Base-by-base conservation (phyloP, 768 basidiomycete species). In the Solioccasus polychromus region DNA sequence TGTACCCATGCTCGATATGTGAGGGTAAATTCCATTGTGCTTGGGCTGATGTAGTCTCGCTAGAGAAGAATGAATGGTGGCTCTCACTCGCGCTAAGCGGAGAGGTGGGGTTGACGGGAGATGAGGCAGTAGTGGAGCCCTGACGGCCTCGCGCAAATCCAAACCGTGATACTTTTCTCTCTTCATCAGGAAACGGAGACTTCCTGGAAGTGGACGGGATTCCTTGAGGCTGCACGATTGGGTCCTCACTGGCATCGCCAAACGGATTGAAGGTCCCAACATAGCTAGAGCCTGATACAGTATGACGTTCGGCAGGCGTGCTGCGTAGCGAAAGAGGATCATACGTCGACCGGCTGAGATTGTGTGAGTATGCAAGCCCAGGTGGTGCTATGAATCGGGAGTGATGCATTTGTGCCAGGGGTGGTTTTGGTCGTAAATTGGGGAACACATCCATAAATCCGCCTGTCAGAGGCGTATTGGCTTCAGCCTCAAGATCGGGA, bases 231-330 rank as follows among this genome's bases (percentile, higher is more conserved):
- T 57, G 62, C 17, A 70, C 55, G 19, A 59, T 50, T n/a, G 65
- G 52, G 10, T 81, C 80, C 11, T 85, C 82, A 17, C 49, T 63
- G 11, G 59, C 51, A 45, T 90, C 86, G 9, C 79, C 81, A 54
- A 92, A 92, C 0, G 89, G 89, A 63, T 92, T 85, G 60, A 91
- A 90, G 4, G 84, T 80, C 1, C 88, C 88, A 4, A 80, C 71
- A 58, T 90, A 90, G 52, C 72, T 74, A 3, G 77, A 69, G 19
- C 69, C 68, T 38, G 69, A 71, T 15, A 70, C 68, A 2, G 73
- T 62, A 45, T 76, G 77, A 35, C 68, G 73, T 36, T 81, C 79
- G 7, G 72, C 50, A 5, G 71, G 63, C 18, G 72, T 63, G 14
- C 67, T 59, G 34, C 74, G 68, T 5, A 68, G 55, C 31, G 69